Conservation (phyloP, 1,139 yeast species). For the Hyphopichia khmerensis region DNA sequence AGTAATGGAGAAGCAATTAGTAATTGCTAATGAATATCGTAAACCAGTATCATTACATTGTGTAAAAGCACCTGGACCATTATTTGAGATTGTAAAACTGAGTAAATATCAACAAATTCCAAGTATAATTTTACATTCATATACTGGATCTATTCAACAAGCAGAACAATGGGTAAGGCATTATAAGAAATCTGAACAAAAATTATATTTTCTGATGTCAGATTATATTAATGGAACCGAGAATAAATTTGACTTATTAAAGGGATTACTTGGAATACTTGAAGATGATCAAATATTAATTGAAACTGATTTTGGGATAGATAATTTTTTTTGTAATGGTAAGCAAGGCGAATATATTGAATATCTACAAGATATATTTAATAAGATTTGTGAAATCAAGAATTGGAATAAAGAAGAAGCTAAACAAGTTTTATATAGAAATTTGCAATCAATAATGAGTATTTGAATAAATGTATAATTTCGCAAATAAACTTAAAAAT, state of each 20-base stretch:
- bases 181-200: slow-evolving; percentile 3
- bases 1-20: slow-evolving; percentile 52
- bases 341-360: slow-evolving; percentile 14
- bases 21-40: slow-evolving; percentile 47
- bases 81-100: slow-evolving; percentile 42
- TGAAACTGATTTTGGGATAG: slow-evolving; percentile 41
- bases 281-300: slow-evolving; percentile 26
- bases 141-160: slow-evolving; percentile 77
- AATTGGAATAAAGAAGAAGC: neutral
- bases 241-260: slow-evolving; percentile 19
- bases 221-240: slow-evolving; percentile 53
- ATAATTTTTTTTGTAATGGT: slow-evolving; percentile 15
- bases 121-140: slow-evolving; percentile 72
- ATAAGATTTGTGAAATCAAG: slow-evolving; percentile 11
- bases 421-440: neutral
- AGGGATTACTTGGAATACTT: slow-evolving; percentile 22
- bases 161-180: slow-evolving; percentile 49
- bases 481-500: no score
- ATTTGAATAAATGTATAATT: no score
- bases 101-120: slow-evolving; percentile 18
- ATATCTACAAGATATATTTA: slow-evolving; percentile 18
- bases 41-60: slow-evolving; percentile 77
- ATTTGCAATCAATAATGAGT: neutral
- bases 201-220: slow-evolving; percentile 58
- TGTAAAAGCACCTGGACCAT: slow-evolving; percentile 70